Percentiles rank a stretch among this genome's conserved stretches.
These are phyloP conservation scores for Haplosporangium sp. DNA, from an alignment of 371 early-diverging fungal species.

Conservation along the genomic window DNA sequence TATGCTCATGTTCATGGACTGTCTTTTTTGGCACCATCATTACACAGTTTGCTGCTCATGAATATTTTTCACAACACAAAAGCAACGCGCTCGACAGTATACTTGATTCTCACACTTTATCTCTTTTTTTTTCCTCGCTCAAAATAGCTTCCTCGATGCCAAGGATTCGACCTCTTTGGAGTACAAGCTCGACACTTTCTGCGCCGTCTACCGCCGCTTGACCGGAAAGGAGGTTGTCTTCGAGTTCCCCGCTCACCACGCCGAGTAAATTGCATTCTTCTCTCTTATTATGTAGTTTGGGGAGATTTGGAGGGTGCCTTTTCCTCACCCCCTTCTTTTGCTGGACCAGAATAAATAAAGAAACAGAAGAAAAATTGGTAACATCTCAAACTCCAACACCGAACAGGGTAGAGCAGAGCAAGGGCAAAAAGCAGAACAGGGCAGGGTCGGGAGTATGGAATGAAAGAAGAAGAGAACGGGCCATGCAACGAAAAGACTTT, in stretches of 20 bases:
- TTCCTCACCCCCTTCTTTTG: neutral
- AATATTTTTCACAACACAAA: too few species aligned
- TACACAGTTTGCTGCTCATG: constrained; percentile 34
- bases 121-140: constrained; percentile 9
- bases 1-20: constrained; percentile 12
- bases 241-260: constrained; percentile 87
- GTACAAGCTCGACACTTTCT: constrained; percentile 98
- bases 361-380: neutral
- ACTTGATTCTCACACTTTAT: constrained; percentile 56
- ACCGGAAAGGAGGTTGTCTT: constrained; percentile 98
- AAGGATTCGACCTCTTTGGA: constrained; percentile 97
- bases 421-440: too few species aligned
- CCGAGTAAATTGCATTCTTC: constrained; percentile 57
- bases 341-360: neutral
- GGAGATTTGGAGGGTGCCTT: neutral
- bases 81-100: too few species aligned
- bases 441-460: too few species aligned
- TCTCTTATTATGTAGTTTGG: neutral
- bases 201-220: constrained; percentile 93
- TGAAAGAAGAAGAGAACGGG: too few species aligned
- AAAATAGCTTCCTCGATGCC: constrained; percentile 86
- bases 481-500: too few species aligned
- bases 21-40: constrained; percentile 83
- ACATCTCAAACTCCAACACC: too few species aligned
- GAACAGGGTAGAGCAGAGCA: too few species aligned